Evolutionary conservation across 257 asterid species (phyloP), one percentile per base, ranked within the genome.

Genomic region (Solanum pimpinellifolium): DNA sequence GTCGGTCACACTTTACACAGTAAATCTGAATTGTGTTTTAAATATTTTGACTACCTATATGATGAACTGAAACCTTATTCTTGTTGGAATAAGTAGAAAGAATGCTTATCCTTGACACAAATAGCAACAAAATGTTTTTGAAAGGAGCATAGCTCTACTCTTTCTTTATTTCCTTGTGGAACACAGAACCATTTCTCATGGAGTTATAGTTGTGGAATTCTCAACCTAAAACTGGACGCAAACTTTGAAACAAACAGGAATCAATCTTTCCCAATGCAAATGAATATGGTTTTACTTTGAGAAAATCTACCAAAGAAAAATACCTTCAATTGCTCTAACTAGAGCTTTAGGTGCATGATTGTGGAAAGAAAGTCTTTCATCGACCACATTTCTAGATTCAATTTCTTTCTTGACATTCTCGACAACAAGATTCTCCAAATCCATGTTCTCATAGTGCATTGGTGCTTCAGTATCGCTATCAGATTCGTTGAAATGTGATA

Each of bases 401-500:
- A 91, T 91, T 87, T 91, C 95, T 88, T 94, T 93, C 85, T 82
- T 88, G 81, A 65, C 93, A 86, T 93, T 93, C 89, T 93, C 95
- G 77, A 91, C 93, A 85, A 81, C 91, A 85, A 89, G 92, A 81
- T 84, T 90, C 86, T 94, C 98, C 91, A 94, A 90, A 85, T 94
- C 98, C 95, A 94, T 94, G 86, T 94, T 93, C 92, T 91, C 97
- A 89, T 88, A 95, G 56, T 92, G 92, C 90, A 87, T 69, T 86
- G 94, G 88, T 88, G 92, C 86, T 89, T 89, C 90, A 21, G 92
- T 91, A 87, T 89, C 91, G 75, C 90, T 90, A 49, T 93, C 74
- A 81, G 93, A 89, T 76, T 89, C 95, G 62, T 93, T 94, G 86
- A 95, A 87, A 90, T 90, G 94, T 21, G 96, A 92, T 84, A 92